Evolutionary conservation across 306 rosid species (phyloP).

Genomic region (Prunus davidiana): DNA sequence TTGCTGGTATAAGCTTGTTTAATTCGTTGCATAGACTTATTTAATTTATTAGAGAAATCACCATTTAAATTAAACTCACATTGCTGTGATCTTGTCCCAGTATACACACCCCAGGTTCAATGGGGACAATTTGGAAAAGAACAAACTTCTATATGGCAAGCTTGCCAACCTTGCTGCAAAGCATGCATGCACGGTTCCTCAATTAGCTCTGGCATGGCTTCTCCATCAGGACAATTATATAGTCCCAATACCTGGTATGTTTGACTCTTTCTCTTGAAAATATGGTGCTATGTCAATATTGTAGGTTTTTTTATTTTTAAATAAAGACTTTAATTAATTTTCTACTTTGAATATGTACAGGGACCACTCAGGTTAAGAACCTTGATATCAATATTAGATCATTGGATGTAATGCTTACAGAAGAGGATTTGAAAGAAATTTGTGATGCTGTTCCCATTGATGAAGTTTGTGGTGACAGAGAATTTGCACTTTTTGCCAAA

Average conservation of each 20-base stretch:
- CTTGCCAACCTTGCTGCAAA: constrained; percentile 47
- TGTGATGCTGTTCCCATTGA: constrained; percentile 52
- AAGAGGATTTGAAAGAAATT: constrained; percentile 52
- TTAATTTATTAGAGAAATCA: not conserved
- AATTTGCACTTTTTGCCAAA: constrained; percentile 22
- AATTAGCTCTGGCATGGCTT: constrained; percentile 73
- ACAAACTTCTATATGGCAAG: constrained; percentile 44
- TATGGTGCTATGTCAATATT: not conserved
- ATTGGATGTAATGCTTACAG: constrained; percentile 51
- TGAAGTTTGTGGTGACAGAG: constrained; percentile 53
- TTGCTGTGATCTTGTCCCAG: constrained; percentile 28
- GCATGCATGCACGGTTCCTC: constrained; percentile 57
- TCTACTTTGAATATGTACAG: constrained; percentile 18
- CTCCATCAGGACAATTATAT: constrained; percentile 61
- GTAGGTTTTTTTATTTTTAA: not conserved
- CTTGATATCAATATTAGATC: constrained; percentile 61
- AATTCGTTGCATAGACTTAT: not conserved
- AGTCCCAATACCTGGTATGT: constrained; percentile 69
- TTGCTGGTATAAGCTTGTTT: constrained; percentile 39
- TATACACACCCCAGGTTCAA: constrained; percentile 60
- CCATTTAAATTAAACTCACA: not conserved
- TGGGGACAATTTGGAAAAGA: constrained; percentile 64
- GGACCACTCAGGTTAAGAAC: constrained; percentile 59
- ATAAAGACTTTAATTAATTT: not conserved
- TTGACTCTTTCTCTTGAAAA: not conserved